These are phyloP conservation scores for Penicillium decumbens DNA, from an alignment of 2,329 filamentous ascomycete species.

Conservation along the genomic window DNA sequence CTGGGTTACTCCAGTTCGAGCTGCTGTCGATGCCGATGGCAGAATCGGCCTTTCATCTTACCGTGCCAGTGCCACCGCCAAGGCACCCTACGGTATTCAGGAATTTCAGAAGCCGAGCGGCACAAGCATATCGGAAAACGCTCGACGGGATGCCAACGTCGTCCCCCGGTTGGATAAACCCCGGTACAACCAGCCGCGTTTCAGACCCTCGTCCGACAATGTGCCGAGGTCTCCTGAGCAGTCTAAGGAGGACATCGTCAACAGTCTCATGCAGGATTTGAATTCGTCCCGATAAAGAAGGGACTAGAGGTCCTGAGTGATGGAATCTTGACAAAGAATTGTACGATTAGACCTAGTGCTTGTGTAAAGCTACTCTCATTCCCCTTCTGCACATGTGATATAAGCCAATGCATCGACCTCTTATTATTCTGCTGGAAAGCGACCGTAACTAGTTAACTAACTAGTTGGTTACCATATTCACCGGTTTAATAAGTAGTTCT, in stretches of 20 bases:
- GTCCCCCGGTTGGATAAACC: constrained; percentile 32
- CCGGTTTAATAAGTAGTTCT: no score
- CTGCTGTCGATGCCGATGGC: constrained; percentile 44
- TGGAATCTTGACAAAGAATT: constrained; percentile 16
- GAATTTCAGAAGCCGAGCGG: constrained; percentile 30
- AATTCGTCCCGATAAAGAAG: constrained; percentile 15
- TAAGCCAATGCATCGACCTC: constrained; percentile 23
- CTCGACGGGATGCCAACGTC: constrained; percentile 20
- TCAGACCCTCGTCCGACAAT: constrained; percentile 8
- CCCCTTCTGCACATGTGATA: constrained; percentile 24
- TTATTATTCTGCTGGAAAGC: not conserved
- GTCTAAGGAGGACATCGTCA: constrained; percentile 29
- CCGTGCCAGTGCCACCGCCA: constrained; percentile 31
- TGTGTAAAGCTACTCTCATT: constrained; percentile 28
- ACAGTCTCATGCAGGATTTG: constrained; percentile 31
- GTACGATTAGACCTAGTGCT: constrained; percentile 35
- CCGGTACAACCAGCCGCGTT: constrained; percentile 15
- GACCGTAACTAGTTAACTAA: no score
- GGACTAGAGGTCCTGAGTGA: not conserved
- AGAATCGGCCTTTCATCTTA: constrained; percentile 39
- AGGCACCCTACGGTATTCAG: constrained; percentile 36
- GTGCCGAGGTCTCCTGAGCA: constrained; percentile 10
- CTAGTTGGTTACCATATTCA: no score
- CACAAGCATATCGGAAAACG: constrained; percentile 28
- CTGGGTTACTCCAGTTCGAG: constrained; percentile 48